Base-by-base conservation (phyloP, 108 stramenopile genomes). In the Pseudonitzschia delicatissima region DNA sequence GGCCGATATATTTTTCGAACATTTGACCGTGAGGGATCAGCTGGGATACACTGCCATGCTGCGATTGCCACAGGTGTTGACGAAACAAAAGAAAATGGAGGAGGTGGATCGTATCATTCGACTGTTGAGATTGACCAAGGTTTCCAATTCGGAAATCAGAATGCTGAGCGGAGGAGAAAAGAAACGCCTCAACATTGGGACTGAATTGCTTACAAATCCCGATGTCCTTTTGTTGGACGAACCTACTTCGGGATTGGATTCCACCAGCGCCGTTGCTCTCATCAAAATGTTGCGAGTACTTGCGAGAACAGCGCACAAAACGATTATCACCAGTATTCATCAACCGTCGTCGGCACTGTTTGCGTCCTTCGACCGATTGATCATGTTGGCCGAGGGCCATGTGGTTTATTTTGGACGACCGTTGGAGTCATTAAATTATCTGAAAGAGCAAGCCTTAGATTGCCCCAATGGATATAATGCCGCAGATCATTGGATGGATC, bases 401-500 rank as follows among this genome's bases (percentile, higher is more conserved):
- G 83, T 86, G 12, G 87, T 86, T 1, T 93, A 87, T 62, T 79
- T 83, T 64, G 92, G 92, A n/a, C 79, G 81, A 20, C 86, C 88
- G 0, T 9, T n/a, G 18, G 77, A 71, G 5, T 76, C 80, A 15
- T 61, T 87, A 23, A 18, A 50, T 1, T 80, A 90, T 52, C 58
- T 85, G 11, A 31, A 65, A 49, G 48, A 57, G 11, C 57, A 65
- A 15, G 77, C 71, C 27, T 68, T 81, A 28, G 72, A 69, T 18
- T 84, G 83, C 35, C 85, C 85, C 1, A 60, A 66, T 27, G 84
- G 85, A 13, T 87, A 87, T 69, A 90, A 90, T 74, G 84, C 77
- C 8, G 85, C 88, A n/a, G 88, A 90, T 76, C 85, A 87, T 69
- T 82, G 81, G 77, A 87, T 90, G 88, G 88, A 90, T 64, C 57